Evolutionary conservation across 768 basidiomycete species (phyloP).

Genomic region (Mycena kentingensis): DNA sequence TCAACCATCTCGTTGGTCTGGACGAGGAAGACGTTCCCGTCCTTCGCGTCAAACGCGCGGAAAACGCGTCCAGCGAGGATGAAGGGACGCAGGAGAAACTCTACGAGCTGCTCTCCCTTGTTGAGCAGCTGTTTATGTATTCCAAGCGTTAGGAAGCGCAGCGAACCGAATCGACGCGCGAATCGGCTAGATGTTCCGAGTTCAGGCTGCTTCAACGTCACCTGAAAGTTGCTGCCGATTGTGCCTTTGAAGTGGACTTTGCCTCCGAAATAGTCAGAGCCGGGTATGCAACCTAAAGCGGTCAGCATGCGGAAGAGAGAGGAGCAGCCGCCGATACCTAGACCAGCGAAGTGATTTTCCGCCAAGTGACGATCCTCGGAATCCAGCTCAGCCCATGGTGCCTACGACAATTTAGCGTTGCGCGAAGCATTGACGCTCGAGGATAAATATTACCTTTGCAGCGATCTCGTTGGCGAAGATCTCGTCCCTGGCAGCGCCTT

Average conservation of each 20-base stretch:
- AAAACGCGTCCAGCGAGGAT: constrained; percentile 57
- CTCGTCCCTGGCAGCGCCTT: constrained; percentile 13
- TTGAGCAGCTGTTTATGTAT: constrained; percentile 37
- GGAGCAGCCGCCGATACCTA: constrained; percentile 24
- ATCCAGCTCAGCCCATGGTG: constrained; percentile 66
- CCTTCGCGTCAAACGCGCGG: constrained; percentile 63
- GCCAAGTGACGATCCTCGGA: constrained; percentile 47
- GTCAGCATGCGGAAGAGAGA: background rate
- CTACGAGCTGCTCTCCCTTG: constrained; percentile 32
- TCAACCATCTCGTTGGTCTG: constrained; percentile 50
- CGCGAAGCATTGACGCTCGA: too few relatives aligned
- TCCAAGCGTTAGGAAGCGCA: constrained; percentile 53
- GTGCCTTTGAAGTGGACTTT: constrained; percentile 55
- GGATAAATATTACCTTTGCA: constrained; percentile 31
- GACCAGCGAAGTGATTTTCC: constrained; percentile 35
- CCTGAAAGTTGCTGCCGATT: constrained; percentile 29
- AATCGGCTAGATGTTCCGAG: constrained; percentile 61
- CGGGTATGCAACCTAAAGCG: constrained; percentile 38
- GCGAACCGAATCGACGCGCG: constrained; percentile 64
- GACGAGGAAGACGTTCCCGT: constrained; percentile 55
- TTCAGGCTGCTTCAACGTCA: constrained; percentile 50
- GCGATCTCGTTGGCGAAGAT: constrained; percentile 41
- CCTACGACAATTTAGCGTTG: constrained; percentile 35
- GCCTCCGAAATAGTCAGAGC: constrained; percentile 60
- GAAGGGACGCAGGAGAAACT: constrained; percentile 51